Evolutionary conservation across 352 stramenopile species (phyloP), one percentile per base, ranked within the genome.

Genomic region (Globisporangium ultimum): DNA sequence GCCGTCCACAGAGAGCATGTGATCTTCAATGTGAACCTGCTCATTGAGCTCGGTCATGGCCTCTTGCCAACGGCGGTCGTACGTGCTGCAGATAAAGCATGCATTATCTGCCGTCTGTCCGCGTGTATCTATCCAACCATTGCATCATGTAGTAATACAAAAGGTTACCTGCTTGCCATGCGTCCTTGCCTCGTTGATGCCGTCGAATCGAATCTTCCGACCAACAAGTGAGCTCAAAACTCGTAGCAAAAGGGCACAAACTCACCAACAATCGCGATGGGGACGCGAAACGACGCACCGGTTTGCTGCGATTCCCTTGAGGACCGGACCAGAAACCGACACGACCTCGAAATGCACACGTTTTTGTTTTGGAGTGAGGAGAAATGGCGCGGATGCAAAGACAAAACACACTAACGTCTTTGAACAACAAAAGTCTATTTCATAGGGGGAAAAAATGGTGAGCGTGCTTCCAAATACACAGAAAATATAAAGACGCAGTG

Each of bases 11-110:
- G 67, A 67, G 1, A 96, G 76, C 62, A 75, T 89, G 66, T 89
- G 80, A 54, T 96, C 83, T 55, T 95, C 87, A 48, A 96, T 90
- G 57, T 95, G 87, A 17, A 95, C 82, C 67, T 97, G 90, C 74
- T 98, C 91, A 53, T 96, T 96, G 38, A 98, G 83, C 65, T 97
- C 91, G 45, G 74, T 80, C 89, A 98, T 97, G 56, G 91, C 89
- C 55, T 97, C 85, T 56, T 94, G 86, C 91, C 91, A 98, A 56
- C 84, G 79, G 43, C 71, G 66, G 59, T 97, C 88, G 57, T 96
- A 97, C 55, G 84, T 97, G 54, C 82, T 95, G 57, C 55, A 60
- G 8, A 36, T 0, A 36, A 36, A 36, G 3, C 8, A 10, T 36
- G 28, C 24, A n/a, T 32, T 5, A 32, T 32, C 24, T 46, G 58